Evolutionary conservation across 768 basidiomycete species (phyloP).

Genomic region (Mycena galericulata): DNA sequence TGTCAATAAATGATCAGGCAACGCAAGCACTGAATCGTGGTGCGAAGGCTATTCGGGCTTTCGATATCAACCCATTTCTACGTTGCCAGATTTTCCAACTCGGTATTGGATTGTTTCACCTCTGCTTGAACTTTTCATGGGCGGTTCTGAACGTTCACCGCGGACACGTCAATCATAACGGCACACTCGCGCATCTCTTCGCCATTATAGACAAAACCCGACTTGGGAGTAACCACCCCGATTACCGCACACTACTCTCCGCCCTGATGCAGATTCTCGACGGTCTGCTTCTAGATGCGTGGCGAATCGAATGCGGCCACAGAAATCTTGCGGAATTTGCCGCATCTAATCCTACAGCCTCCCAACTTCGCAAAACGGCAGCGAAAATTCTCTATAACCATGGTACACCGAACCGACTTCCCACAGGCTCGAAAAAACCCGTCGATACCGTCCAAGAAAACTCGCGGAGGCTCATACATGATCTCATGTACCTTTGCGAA

Average conservation of each 20-base stretch:
- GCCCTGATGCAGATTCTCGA: constrained; percentile 46
- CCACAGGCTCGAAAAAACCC: background rate
- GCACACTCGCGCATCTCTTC: constrained; percentile 36
- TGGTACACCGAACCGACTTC: constrained; percentile 28
- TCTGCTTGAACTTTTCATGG: constrained; percentile 38
- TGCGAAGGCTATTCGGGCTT: background rate
- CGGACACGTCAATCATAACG: constrained; percentile 22
- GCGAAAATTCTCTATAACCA: constrained; percentile 40
- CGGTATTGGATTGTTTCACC: constrained; percentile 37
- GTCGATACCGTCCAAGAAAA: constrained; percentile 42
- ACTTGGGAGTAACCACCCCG: constrained; percentile 46
- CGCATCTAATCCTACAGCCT: constrained; percentile 41
- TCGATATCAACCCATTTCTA: background rate
- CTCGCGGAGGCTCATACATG: constrained; percentile 38
- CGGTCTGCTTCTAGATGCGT: constrained; percentile 48
- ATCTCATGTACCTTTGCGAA: constrained; percentile 47
- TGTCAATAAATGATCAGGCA: no score
- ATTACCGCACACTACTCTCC: constrained; percentile 47
- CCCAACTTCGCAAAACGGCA: constrained; percentile 34
- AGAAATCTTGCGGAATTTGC: constrained; percentile 31
- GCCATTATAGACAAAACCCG: constrained; percentile 44
- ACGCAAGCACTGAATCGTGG: background rate
- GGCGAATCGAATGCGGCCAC: constrained; percentile 41
- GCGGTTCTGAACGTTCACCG: constrained; percentile 28
- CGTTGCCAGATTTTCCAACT: constrained; percentile 26